Percentiles rank a stretch among this genome's conserved stretches.
Evolutionary conservation across 768 basidiomycete genomes (phyloP).

Genomic region (Rhodotorula kratochvilovae): DNA sequence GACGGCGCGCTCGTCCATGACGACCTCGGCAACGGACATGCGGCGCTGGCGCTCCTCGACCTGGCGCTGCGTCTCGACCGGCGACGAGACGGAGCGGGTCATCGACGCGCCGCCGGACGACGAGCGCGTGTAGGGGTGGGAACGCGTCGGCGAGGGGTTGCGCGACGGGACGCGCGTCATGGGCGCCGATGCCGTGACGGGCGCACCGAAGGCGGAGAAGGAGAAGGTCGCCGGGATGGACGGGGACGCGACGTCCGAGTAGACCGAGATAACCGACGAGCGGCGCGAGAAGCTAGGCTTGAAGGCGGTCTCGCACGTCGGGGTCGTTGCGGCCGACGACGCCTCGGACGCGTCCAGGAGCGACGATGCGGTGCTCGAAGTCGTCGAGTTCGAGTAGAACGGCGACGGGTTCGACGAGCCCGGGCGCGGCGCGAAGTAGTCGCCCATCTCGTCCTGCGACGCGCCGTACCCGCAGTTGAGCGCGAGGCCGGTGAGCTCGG

Average conservation of each 20-base stretch:
- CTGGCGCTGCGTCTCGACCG: conserved; percentile 34
- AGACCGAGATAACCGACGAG: conserved; percentile 4
- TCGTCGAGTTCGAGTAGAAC: conserved; percentile 18
- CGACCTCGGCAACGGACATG: conserved; percentile 10
- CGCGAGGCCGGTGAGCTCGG: conserved; percentile 7
- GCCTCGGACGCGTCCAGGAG: background rate
- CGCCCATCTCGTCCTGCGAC: conserved; percentile 4
- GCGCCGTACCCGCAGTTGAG: conserved; percentile 3
- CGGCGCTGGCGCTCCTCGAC: conserved; percentile 24
- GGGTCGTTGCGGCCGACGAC: conserved; percentile 20
- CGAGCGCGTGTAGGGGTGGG: conserved; percentile 15
- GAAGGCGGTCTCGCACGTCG: conserved; percentile 8
- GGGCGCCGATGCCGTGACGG: background rate
- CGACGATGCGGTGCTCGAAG: conserved; percentile 7
- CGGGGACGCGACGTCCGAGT: conserved; percentile 9
- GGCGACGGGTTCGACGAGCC: conserved; percentile 17
- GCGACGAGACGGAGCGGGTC: conserved; percentile 30
- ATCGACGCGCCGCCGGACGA: conserved; percentile 16
- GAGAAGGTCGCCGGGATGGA: conserved; percentile 24
- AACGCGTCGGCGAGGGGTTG: conserved; percentile 14
- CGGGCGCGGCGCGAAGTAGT: conserved; percentile 28
- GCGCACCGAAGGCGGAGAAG: conserved; percentile 17
- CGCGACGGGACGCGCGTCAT: background rate
- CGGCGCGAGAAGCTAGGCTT: conserved; percentile 20
- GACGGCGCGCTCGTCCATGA: conserved; percentile 28